phyloP scores from a whole-genome alignment of 2,329 filamentous ascomycete species.

The Atkinsonella hypoxylon region DNA sequence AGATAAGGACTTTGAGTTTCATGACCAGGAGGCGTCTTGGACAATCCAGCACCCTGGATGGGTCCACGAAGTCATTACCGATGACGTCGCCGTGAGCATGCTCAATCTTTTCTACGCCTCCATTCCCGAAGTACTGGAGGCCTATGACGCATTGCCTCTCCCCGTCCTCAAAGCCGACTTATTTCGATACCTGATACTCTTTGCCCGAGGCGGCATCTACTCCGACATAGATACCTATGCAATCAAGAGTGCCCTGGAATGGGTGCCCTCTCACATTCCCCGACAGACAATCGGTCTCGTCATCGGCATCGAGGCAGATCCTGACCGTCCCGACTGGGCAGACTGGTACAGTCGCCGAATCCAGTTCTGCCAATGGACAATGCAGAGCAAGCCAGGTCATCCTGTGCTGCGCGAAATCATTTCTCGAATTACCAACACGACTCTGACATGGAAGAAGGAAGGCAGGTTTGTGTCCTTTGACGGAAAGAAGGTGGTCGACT shows the following conservation, averaged over 20 bases:
- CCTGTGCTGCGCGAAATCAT: conserved; percentile 84
- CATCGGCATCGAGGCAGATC: conserved; percentile 91
- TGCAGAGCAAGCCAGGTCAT: conserved; percentile 89
- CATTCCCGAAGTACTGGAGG: conserved; percentile 65
- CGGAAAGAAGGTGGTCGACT: conserved; percentile 75
- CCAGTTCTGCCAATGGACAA: conserved; percentile 99
- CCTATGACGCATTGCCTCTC: conserved; percentile 60
- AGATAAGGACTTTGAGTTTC: conserved; percentile 66
- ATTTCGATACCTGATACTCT: conserved; percentile 61
- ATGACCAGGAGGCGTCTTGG: conserved; percentile 82
- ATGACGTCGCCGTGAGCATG: conserved; percentile 69
- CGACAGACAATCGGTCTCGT: conserved; percentile 72
- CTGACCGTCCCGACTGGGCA: conserved; percentile 82
- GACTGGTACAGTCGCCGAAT: conserved; percentile 94
- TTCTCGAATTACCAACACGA: conserved; percentile 70
- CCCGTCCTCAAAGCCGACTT: conserved; percentile 70
- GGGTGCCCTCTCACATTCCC: conserved; percentile 72
- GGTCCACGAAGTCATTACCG: conserved; percentile 94
- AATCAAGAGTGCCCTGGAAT: conserved; percentile 70
- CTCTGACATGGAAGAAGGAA: conserved; percentile 57
- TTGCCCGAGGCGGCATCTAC: conserved; percentile 57
- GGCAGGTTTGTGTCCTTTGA: conserved; percentile 48
- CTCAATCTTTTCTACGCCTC: conserved; percentile 79
- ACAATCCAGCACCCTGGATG: conserved; percentile 78
- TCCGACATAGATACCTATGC: conserved; percentile 86